Conservation (phyloP, 169 alveolate genomes). For the Ichthyophthirius multifiliis region DNA sequence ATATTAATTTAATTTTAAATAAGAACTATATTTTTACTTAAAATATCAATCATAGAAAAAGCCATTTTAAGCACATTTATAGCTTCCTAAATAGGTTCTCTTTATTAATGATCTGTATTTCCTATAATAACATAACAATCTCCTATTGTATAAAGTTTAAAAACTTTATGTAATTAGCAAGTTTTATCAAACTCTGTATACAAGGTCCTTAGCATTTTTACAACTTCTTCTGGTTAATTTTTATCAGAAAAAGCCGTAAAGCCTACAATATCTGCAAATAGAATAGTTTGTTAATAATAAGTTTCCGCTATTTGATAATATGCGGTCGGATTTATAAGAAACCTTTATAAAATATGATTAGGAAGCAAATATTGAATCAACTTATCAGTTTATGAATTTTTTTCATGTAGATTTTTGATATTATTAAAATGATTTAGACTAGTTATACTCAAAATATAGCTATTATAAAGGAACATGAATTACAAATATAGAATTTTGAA, state of each 20-base stretch:
- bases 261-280: conserved; percentile 80
- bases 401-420: background rate
- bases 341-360: conserved; percentile 14
- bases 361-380: conserved; percentile 35
- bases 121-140: conserved; percentile 85
- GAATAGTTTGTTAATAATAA: conserved; percentile 64
- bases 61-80: conserved; percentile 75
- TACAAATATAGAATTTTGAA: background rate
- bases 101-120: conserved; percentile 65
- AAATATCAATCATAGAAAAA: conserved; percentile 69
- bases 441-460: background rate
- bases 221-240: conserved; percentile 76
- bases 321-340: conserved; percentile 10
- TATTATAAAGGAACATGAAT: background rate
- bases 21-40: conserved; percentile 51
- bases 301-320: conserved; percentile 62
- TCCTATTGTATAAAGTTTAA: conserved; percentile 84
- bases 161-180: conserved; percentile 68
- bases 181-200: conserved; percentile 73
- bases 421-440: background rate
- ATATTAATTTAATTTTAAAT: conserved; percentile 53
- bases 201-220: conserved; percentile 60
- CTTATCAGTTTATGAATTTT: background rate
- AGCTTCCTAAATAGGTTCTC: conserved; percentile 75
- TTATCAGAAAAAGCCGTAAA: conserved; percentile 65